Conservation (phyloP, 345 rosid species). For the Eucalyptus lansdowneana region DNA sequence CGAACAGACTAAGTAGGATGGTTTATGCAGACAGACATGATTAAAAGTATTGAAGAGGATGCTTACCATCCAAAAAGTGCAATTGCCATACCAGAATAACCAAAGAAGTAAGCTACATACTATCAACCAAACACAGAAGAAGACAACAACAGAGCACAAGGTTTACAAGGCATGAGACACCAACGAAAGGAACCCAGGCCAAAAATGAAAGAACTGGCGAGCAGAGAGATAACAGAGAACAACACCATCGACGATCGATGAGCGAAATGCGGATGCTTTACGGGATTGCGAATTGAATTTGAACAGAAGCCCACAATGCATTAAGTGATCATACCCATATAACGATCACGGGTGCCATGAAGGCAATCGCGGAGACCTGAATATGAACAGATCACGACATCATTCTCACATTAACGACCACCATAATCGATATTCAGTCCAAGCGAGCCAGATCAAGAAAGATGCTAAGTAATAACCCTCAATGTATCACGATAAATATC, state of each 20-base stretch:
- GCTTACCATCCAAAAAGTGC: background rate
- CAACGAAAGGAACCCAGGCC: background rate
- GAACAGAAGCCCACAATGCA: background rate
- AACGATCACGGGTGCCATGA: background rate
- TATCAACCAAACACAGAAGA: background rate
- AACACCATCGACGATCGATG: background rate
- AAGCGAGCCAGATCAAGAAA: background rate
- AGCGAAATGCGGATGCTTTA: background rate
- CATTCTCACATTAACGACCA: background rate
- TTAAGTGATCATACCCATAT: background rate
- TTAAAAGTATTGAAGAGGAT: background rate
- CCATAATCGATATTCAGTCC: background rate
- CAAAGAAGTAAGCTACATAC: background rate
- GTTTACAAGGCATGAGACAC: background rate
- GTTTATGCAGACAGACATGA: background rate
- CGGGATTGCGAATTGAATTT: background rate
- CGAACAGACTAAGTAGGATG: background rate
- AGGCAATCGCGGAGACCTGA: background rate
- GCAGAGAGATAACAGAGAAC: background rate
- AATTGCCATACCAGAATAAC: background rate
- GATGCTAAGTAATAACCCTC: background rate
- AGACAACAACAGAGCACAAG: background rate
- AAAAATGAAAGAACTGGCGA: background rate
- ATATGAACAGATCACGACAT: background rate
- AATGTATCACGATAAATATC: background rate